Base-by-base conservation (phyloP, 2,329 filamentous ascomycete species). In the Ophioceras dolichostomum region DNA sequence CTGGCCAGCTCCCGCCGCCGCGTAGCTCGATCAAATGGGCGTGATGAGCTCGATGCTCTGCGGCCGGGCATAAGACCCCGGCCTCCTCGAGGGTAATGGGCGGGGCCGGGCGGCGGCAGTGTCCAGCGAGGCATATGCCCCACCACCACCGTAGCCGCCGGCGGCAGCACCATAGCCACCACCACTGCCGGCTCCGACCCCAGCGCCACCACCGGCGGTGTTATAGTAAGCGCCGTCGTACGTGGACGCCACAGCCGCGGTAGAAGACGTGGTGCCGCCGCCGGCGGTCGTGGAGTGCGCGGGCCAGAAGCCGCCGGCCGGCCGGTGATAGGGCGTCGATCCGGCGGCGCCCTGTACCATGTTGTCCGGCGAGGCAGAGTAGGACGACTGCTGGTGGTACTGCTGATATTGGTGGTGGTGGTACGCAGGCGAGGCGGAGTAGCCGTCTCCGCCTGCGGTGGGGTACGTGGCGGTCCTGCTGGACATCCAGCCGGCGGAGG, bases 41-140 rank as follows among this genome's bases (percentile, higher is more conserved):
- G 73, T 76, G 32, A 79, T 72, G 17, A 79, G 62, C 56, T 79
- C 73, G 47, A 77, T 74, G 57, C 73, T 77, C 56, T 69, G 75
- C 24, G 73, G 71, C 33, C 74, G 62, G 45, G 70, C 63, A 54
- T 73, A 73, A 28, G 61, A 59, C 27, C 65, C 60, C 4, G 73
- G 70, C 35, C 67, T 64, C 34, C 74, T 65, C 9, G 64, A 64
- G 12, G 75, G 74, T 18, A 78, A 56, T 6, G 74, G 75, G 8
- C 73, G n/a, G n/a, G n/a, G n/a, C n/a, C n/a, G n/a, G n/a, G n/a
- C n/a, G n/a, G n/a, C n/a, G n/a, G n/a, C n/a, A n/a, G n/a, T 62
- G 43, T 76, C 72, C 47, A 63, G 59, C 32, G 59, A 59, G 34
- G 48, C 27, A 50, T 49, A n/a, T n/a, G n/a, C n/a, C n/a, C n/a